phyloP scores from a whole-genome alignment of 495 filamentous ascomycete species.

The Xylaria castorea region DNA sequence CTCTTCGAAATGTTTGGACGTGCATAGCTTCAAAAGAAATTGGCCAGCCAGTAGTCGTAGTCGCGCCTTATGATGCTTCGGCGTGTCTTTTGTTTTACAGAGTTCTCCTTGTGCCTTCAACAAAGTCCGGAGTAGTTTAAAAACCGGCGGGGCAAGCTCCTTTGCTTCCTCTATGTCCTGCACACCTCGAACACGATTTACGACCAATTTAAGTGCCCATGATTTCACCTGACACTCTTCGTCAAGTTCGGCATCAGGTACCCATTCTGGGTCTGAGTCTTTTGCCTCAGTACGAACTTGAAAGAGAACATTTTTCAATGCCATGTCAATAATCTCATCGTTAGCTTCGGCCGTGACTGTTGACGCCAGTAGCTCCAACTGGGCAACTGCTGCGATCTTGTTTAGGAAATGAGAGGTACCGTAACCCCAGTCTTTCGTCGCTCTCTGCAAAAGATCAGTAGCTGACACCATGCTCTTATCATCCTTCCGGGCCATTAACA shows the following conservation, averaged over 20 bases:
- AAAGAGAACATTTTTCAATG: constrained; percentile 75
- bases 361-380: constrained; percentile 80
- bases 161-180: constrained; percentile 66
- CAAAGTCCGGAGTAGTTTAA: constrained; percentile 77
- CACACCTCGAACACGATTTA: constrained; percentile 80
- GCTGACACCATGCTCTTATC: constrained; percentile 82
- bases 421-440: constrained; percentile 77
- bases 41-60: constrained; percentile 84
- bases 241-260: constrained; percentile 70
- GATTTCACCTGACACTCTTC: constrained; percentile 84
- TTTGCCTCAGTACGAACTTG: constrained; percentile 65
- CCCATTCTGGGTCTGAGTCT: constrained; percentile 66
- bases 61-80: constrained; percentile 72
- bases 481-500: constrained; percentile 81
- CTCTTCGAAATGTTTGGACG: constrained; percentile 74
- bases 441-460: constrained; percentile 78
- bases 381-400: constrained; percentile 80
- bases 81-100: constrained; percentile 74
- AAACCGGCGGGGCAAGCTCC: constrained; percentile 70
- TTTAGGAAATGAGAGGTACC: constrained; percentile 80
- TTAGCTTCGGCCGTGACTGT: constrained; percentile 73
- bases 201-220: constrained; percentile 86
- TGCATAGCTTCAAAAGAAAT: constrained; percentile 83
- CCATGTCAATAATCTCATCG: constrained; percentile 79
- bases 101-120: constrained; percentile 79